phyloP scores from a whole-genome alignment of 768 basidiomycete species.

The Kwoniella mangroviensis region DNA sequence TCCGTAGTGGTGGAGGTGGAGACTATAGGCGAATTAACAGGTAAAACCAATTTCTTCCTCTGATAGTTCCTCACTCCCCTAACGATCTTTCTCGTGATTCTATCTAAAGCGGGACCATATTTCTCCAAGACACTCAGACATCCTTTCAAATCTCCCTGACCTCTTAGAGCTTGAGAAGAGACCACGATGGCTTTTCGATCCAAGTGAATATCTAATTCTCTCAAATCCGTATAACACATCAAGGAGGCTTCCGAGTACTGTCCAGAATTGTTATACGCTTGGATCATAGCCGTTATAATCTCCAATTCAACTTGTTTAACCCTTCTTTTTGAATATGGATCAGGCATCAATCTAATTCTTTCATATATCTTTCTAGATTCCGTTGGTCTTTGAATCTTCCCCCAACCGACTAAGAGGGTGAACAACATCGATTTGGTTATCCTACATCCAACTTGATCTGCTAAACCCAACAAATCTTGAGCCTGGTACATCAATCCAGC shows the following conservation, averaged over 20 bases:
- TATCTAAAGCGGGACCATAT: slow-evolving; percentile 7
- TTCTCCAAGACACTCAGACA: slow-evolving; percentile 7
- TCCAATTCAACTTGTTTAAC: slow-evolving; percentile 2
- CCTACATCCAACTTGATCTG: slow-evolving; percentile 13
- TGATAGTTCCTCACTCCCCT: slow-evolving; percentile 14
- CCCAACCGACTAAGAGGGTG: slow-evolving; percentile 29
- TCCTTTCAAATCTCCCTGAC: slow-evolving; percentile 9
- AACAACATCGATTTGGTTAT: slow-evolving; percentile 26
- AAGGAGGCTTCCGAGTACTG: slow-evolving; percentile 7
- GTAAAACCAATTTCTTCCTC: slow-evolving; percentile 11
- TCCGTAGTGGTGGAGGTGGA: no score
- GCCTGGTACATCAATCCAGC: slow-evolving; percentile 38
- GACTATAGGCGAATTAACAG: background rate
- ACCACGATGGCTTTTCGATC: slow-evolving; percentile 21
- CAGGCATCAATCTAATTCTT: slow-evolving; percentile 1
- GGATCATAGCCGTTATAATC: slow-evolving; percentile 19
- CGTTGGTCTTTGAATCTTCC: slow-evolving; percentile 5
- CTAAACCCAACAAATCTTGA: slow-evolving; percentile 20
- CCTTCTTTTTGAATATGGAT: background rate
- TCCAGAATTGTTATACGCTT: slow-evolving; percentile 12
- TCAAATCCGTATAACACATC: slow-evolving; percentile 25
- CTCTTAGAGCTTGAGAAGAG: slow-evolving; percentile 17
- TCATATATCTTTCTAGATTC: background rate
- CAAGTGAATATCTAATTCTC: slow-evolving; percentile 12
- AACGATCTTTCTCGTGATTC: slow-evolving; percentile 11